Evolutionary conservation across 768 basidiomycete species (phyloP), one percentile per base, ranked within the genome.

Genomic region (Panellus pusillus): DNA sequence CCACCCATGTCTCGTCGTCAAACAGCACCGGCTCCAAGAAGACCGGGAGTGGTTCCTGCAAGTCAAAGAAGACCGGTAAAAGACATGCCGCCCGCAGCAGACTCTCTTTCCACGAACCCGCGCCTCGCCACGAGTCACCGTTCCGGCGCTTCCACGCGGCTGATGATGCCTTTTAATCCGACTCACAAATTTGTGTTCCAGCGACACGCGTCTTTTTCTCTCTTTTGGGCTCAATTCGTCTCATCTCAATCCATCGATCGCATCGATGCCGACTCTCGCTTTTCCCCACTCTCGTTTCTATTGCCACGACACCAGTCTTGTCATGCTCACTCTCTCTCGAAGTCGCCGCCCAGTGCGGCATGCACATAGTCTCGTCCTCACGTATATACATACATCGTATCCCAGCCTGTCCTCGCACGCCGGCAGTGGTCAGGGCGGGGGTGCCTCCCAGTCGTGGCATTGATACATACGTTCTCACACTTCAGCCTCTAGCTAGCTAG

Each of bases 221-320:
- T 45, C 32, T 49, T 35, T 48, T 36, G 52, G 31, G 18, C 38
- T 31, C 44, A 2, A n/a, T 28, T 39, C 51, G 20, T 32, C 9
- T 9, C 47, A 20, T 47, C 52, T 54, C 44, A n/a, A 36, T 43
- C 49, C 47, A 32, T 28, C 47, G 42, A 49, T 50, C 49, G 39
- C 3, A 54, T 47, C 44, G 47, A 55, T 50, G 24, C 39, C 48
- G 8, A 29, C 55, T 47, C 50, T 47, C 56, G 3, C 28, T 31
- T 47, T 42, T 43, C 27, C 52, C 6, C 27, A 39, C 56, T 52
- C 46, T 57, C 56, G 27, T 57, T 57, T 56, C 24, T 19, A 14
- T 14, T 9, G 41, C 44, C 51, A 57, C 56, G 56, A 51, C 56
- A 57, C 56, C 49, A 49, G 56, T 49, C 56, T 57, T 54, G 37